Conservation (phyloP, 2,329 filamentous ascomycete genomes). For the Ophiocordyceps unilateralis region DNA sequence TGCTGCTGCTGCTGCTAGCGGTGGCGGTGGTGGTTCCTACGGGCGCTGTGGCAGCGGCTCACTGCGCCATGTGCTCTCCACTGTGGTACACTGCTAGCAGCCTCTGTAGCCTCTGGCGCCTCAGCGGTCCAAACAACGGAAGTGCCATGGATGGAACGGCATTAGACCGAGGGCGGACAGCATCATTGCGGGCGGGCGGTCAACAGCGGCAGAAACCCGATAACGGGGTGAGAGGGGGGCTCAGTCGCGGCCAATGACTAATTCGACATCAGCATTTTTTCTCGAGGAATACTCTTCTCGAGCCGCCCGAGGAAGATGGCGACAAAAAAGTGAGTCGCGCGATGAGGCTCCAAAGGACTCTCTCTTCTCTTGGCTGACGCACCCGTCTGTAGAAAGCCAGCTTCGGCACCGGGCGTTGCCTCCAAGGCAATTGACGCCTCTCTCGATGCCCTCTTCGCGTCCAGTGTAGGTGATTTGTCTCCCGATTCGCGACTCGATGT, state of each 20-base stretch:
- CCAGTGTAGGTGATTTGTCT: slow-evolving; percentile 41
- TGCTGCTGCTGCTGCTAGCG: too few relatives aligned
- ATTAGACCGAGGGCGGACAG: slow-evolving; percentile 9
- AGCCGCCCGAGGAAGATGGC: slow-evolving; percentile 5
- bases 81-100: neutral
- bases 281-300: neutral
- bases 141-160: too few relatives aligned
- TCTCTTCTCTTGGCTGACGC: neutral
- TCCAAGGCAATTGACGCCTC: slow-evolving; percentile 48
- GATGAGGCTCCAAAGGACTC: neutral
- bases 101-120: neutral
- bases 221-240: too few relatives aligned
- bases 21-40: too few relatives aligned
- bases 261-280: slow-evolving; percentile 10
- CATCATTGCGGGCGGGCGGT: slow-evolving; percentile 4
- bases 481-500: neutral
- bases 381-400: slow-evolving; percentile 14
- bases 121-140: too few relatives aligned
- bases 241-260: slow-evolving; percentile 15
- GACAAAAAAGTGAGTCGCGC: slow-evolving; percentile 10
- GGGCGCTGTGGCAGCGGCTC: slow-evolving; percentile 3
- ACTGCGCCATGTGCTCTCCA: neutral
- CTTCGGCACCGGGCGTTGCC: slow-evolving; percentile 21
- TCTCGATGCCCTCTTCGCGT: slow-evolving; percentile 52
- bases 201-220: slow-evolving; percentile 4